phyloP scores from a whole-genome alignment of 208 protist genomes.

The Crithidia thermophila region DNA sequence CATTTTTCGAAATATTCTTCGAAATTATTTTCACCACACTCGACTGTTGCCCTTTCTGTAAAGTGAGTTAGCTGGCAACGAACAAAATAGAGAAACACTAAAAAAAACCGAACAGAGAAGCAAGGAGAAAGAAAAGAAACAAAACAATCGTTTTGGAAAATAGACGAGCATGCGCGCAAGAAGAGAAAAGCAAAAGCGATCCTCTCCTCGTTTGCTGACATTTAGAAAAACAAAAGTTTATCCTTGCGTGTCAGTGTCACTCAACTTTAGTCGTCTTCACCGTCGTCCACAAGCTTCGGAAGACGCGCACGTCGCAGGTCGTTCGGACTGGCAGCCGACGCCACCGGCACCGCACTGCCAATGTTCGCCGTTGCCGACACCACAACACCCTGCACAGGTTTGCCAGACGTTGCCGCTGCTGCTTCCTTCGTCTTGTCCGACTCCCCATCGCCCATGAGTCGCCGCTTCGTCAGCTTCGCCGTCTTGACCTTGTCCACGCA shows the following conservation, averaged over 20 bases:
- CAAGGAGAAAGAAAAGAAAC: conserved; percentile 8
- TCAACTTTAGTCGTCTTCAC: conserved; percentile 9
- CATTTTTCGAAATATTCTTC: no score
- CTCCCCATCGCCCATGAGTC: conserved; percentile 12
- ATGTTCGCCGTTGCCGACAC: background rate
- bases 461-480: conserved; percentile 32
- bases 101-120: background rate
- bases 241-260: background rate
- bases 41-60: no score
- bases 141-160: no score
- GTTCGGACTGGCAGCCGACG: background rate
- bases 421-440: background rate
- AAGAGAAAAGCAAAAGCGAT: no score
- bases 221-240: no score
- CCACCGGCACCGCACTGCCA: background rate
- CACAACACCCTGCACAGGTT: background rate
- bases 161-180: no score
- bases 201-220: no score
- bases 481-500: conserved; percentile 36
- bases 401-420: background rate
- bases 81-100: background rate
- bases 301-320: conserved; percentile 4
- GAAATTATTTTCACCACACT: no score
- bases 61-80: no score
- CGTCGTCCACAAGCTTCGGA: conserved; percentile 21